Conservation (phyloP, 176 grass and related monocot genomes). For the Bromus sterilis region DNA sequence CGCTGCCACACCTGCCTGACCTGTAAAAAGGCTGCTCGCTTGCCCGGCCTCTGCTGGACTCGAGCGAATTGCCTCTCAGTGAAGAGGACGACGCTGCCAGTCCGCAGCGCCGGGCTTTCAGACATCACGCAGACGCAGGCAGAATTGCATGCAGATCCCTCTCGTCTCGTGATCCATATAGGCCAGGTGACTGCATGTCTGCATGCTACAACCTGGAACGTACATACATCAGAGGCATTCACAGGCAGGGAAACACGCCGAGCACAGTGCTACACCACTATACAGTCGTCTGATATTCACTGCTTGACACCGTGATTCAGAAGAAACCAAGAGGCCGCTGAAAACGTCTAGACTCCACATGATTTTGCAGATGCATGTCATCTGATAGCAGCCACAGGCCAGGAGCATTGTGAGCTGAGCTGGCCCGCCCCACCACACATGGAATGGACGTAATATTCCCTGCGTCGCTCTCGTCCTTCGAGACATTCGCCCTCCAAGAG, state of each 20-base stretch:
- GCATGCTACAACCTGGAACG: neutral
- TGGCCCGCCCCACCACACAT: slow-evolving; percentile 7
- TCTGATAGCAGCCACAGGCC: neutral
- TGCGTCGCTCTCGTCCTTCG: neutral
- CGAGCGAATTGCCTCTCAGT: neutral
- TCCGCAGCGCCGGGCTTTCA: neutral
- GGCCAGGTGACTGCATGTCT: neutral
- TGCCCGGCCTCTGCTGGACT: neutral
- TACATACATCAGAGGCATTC: neutral
- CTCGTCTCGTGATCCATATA: slow-evolving; percentile 20
- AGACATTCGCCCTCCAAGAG: neutral
- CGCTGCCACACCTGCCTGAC: neutral
- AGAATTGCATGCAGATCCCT: neutral
- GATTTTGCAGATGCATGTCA: no score
- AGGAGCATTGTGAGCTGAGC: slow-evolving; percentile 13
- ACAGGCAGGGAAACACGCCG: neutral
- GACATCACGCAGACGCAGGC: neutral
- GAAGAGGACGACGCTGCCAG: neutral
- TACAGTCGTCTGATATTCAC: neutral
- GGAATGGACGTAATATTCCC: slow-evolving; percentile 37
- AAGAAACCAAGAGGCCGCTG: neutral
- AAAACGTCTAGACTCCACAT: neutral
- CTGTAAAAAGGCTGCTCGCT: neutral
- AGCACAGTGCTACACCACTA: neutral
- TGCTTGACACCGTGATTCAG: neutral